phyloP scores from a whole-genome alignment of 1,139 yeast species.

The Kodamaea ohmeri region DNA sequence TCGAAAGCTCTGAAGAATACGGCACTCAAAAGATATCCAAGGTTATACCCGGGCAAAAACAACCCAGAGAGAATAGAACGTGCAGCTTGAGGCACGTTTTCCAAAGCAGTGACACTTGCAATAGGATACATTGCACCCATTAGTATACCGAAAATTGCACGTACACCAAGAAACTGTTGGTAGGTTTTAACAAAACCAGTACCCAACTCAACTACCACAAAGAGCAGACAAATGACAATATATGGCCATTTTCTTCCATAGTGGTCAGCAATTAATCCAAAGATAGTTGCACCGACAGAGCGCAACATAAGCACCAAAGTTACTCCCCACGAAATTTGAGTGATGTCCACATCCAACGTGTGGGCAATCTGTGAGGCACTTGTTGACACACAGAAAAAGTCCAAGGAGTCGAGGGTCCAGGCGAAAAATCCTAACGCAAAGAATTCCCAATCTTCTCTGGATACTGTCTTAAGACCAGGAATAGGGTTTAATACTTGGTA shows the following conservation, averaged over 20 bases:
- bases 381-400: conserved; percentile 68
- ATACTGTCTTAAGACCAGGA: conserved; percentile 47
- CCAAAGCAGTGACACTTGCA: conserved; percentile 66
- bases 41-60: conserved; percentile 71
- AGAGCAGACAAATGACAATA: conserved; percentile 49
- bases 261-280: conserved; percentile 64
- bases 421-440: conserved; percentile 62
- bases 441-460: conserved; percentile 56
- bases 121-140: conserved; percentile 74
- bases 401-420: conserved; percentile 82
- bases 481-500: conserved; percentile 47
- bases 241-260: conserved; percentile 76
- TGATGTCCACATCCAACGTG: conserved; percentile 47
- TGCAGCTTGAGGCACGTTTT: conserved; percentile 61
- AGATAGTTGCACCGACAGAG: conserved; percentile 72
- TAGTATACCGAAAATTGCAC: conserved; percentile 64
- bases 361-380: conserved; percentile 56
- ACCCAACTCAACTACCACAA: conserved; percentile 63
- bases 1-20: conserved; percentile 62
- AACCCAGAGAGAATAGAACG: conserved; percentile 65
- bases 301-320: conserved; percentile 77
- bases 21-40: conserved; percentile 66
- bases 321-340: conserved; percentile 74
- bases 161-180: conserved; percentile 61
- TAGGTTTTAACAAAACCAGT: conserved; percentile 69